Evolutionary conservation across 1,284 basidiomycete genomes (phyloP).

Genomic region (Lentinula novae-zelandiae): DNA sequence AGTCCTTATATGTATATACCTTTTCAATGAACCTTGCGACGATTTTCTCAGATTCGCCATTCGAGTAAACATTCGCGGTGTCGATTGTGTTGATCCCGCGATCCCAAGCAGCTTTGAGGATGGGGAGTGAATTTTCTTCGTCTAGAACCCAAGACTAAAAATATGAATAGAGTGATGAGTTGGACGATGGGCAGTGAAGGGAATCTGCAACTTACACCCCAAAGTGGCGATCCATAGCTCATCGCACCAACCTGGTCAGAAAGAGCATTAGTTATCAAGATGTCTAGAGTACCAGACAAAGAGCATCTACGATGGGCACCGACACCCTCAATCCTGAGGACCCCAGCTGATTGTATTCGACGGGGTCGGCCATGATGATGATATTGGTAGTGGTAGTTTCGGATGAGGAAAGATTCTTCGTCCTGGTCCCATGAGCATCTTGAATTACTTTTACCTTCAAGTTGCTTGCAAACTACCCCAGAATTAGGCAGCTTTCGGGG

Average conservation of each 20-base stretch:
- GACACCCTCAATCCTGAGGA: slow-evolving; percentile 42
- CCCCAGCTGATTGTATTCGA: slow-evolving; percentile 27
- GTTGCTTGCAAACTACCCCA: neutral
- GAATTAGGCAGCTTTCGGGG: neutral
- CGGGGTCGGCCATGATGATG: slow-evolving; percentile 5
- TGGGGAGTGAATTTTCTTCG: slow-evolving; percentile 16
- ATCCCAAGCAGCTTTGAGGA: slow-evolving; percentile 22
- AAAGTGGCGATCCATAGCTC: slow-evolving; percentile 15
- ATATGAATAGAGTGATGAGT: neutral
- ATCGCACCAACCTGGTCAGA: slow-evolving; percentile 17
- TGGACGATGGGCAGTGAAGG: neutral
- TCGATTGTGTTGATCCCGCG: slow-evolving; percentile 19
- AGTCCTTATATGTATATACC: slow-evolving; percentile 15
- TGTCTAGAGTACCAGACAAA: neutral
- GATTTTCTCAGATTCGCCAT: slow-evolving; percentile 18
- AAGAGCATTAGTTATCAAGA: neutral
- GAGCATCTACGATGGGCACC: slow-evolving; percentile 30
- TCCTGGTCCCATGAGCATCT: neutral
- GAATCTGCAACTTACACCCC: slow-evolving; percentile 11
- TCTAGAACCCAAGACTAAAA: slow-evolving; percentile 14
- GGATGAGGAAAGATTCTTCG: neutral
- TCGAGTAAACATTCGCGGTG: slow-evolving; percentile 21
- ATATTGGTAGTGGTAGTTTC: neutral
- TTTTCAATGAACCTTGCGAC: slow-evolving; percentile 19
- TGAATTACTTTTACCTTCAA: neutral